Evolutionary conservation across 2,329 filamentous ascomycete genomes (phyloP), one percentile per base, ranked within the genome.

Genomic region (Didymella lethalis): DNA sequence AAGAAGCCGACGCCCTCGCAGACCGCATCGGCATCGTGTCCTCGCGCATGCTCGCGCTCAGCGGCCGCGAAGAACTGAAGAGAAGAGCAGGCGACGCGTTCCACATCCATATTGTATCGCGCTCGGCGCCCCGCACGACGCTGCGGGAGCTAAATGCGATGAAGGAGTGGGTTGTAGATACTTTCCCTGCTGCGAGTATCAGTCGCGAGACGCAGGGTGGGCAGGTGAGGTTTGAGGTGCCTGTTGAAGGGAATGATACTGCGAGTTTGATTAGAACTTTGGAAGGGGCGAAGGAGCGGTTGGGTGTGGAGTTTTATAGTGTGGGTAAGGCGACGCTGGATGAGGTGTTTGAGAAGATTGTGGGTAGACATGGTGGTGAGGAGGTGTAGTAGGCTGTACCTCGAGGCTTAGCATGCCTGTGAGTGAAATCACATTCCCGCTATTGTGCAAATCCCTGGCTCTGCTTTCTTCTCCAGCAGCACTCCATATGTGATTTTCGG

Each of bases 21-120:
- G 93, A 97, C 70, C 88, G 93, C 58, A 96, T 97, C 63, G 90
- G 89, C 2, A 91, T 97, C 51, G 80, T 97, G 8, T 93, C 90
- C 0, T 86, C 86, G 64, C 83, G 88, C 14, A 95, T 97, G 91
- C 83, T 97, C n/a, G 93, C 92, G 1, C 82, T 93, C 11, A 92
- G 93, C 3, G 89, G 88, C 0, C 88, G 87, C 1, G 90, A 93
- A 46, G 80, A 87, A 54, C 81, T 97, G 6, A 84, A 93, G 18
- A 82, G 82, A 49, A 86, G 88, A 48, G 92, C 92, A 68, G 92
- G 52, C 10, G 45, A 54, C 36, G 52, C 52, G 2, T 54, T 43
- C 23, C 53, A 55, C 14, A 32, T 96, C 2, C 93, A 97, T 69
- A 79, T 96, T 0, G 90, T 96, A 2, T 87, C 89, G 67, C 82